A percentile compares a stretch with the other conserved stretches of the same genome.
phyloP scores from a whole-genome alignment of 78 protist species.

The Dictyostelium intermedium region DNA sequence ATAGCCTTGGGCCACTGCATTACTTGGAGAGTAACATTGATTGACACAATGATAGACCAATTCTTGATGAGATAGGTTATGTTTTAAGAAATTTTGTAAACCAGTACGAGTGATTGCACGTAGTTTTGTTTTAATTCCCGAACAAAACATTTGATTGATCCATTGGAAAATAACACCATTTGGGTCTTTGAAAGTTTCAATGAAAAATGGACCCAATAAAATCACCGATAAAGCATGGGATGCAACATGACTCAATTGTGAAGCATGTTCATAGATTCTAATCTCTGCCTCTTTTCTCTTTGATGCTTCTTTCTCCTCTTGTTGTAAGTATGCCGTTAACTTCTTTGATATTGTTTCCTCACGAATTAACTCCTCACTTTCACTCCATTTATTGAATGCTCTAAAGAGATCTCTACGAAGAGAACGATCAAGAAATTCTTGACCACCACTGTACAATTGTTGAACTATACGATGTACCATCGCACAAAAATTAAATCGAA shows the following conservation, averaged over 20 bases:
- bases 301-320: conserved; percentile 60
- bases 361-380: conserved; percentile 53
- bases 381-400: conserved; percentile 60
- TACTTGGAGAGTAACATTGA: conserved; percentile 64
- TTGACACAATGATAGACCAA: conserved; percentile 57
- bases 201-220: conserved; percentile 67
- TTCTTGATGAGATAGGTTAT: conserved; percentile 44
- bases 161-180: conserved; percentile 67
- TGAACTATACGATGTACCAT: conserved; percentile 62
- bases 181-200: conserved; percentile 62
- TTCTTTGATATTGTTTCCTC: conserved; percentile 21
- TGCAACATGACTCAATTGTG: conserved; percentile 57
- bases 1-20: conserved; percentile 42
- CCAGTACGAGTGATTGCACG: conserved; percentile 56
- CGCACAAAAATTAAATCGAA: conserved; percentile 71
- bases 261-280: conserved; percentile 65
- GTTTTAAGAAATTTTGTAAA: conserved; percentile 63
- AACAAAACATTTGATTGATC: conserved; percentile 68
- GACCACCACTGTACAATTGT: conserved; percentile 60
- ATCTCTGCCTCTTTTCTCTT: conserved; percentile 53
- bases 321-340: conserved; percentile 20
- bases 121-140: conserved; percentile 12
- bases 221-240: conserved; percentile 64
- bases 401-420: conserved; percentile 46
- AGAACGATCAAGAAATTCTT: conserved; percentile 49